A percentile compares a stretch with the other conserved stretches of the same genome.
phyloP scores from a whole-genome alignment of 2,329 filamentous ascomycete species.

The Huntiella bhutanensis region DNA sequence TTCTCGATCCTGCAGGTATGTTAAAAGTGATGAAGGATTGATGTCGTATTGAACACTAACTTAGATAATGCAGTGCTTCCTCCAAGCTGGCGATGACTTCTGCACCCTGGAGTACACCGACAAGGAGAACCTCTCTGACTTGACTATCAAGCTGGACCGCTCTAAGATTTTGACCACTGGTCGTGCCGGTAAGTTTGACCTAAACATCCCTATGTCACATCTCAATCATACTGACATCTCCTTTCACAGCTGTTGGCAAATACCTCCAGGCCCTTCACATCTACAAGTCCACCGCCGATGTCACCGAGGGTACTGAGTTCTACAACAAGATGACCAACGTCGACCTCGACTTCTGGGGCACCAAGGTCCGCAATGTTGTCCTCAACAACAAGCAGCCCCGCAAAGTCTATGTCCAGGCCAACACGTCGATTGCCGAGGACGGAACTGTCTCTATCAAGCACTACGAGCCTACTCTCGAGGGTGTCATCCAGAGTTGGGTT shows the following conservation, averaged over 20 bases:
- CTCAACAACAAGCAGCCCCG: conserved; percentile 62
- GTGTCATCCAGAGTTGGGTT: conserved; percentile 68
- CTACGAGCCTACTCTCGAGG: conserved; percentile 64
- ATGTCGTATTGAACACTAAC: conserved; percentile 5
- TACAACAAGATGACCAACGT: conserved; percentile 74
- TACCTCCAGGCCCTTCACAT: conserved; percentile 85
- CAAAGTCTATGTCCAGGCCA: conserved; percentile 87
- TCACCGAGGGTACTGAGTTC: conserved; percentile 55
- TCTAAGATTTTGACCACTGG: conserved; percentile 72
- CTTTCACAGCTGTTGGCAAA: conserved; percentile 46
- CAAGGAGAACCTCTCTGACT: conserved; percentile 55
- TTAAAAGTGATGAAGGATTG: background rate
- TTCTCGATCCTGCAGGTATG: conserved; percentile 57
- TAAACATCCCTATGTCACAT: background rate
- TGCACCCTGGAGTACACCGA: conserved; percentile 55
- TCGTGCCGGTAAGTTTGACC: conserved; percentile 34
- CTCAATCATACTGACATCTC: conserved; percentile 14
- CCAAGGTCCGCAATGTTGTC: conserved; percentile 57
- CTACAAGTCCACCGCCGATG: conserved; percentile 79
- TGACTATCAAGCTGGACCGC: conserved; percentile 68
- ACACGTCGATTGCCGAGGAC: conserved; percentile 52
- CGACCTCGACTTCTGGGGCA: conserved; percentile 64
- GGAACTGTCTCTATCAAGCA: conserved; percentile 63
- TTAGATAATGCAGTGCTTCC: conserved; percentile 39
- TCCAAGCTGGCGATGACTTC: conserved; percentile 72